phyloP scores from a whole-genome alignment of 345 rosid genomes.

The Salix suchowensis region DNA sequence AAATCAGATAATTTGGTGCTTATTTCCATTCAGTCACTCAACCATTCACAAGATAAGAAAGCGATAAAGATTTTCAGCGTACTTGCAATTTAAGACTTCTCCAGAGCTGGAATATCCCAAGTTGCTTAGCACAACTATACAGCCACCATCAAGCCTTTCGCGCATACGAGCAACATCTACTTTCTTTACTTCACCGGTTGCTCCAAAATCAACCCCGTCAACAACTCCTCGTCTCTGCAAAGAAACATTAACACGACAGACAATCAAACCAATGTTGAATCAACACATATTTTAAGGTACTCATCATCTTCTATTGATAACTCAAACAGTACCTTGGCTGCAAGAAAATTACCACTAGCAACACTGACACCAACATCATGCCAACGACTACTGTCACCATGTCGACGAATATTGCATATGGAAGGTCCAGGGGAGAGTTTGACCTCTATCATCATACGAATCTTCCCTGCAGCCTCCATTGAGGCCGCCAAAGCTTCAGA shows the following conservation, averaged over 20 bases:
- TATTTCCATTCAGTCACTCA: neutral
- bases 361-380: slow-evolving; percentile 93
- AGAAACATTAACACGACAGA: slow-evolving; percentile 6
- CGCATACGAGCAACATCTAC: slow-evolving; percentile 76
- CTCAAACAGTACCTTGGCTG: slow-evolving; percentile 62
- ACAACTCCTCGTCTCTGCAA: slow-evolving; percentile 91
- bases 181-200: slow-evolving; percentile 94
- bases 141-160: slow-evolving; percentile 85
- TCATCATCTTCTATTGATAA: neutral
- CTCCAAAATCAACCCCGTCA: slow-evolving; percentile 89
- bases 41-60: neutral
- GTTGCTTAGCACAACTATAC: slow-evolving; percentile 79
- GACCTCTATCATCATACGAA: slow-evolving; percentile 83
- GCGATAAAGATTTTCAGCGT: slow-evolving; percentile 24
- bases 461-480: slow-evolving; percentile 91
- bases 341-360: slow-evolving; percentile 95
- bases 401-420: slow-evolving; percentile 71
- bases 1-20: neutral
- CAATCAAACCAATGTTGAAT: no score
- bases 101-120: slow-evolving; percentile 93
- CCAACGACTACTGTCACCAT: slow-evolving; percentile 83
- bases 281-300: neutral
- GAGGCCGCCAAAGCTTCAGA: slow-evolving; percentile 77
- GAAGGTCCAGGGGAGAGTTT: slow-evolving; percentile 97
- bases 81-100: slow-evolving; percentile 98